phyloP scores from a whole-genome alignment of 208 protist species.

The Leishmania mexicana region DNA sequence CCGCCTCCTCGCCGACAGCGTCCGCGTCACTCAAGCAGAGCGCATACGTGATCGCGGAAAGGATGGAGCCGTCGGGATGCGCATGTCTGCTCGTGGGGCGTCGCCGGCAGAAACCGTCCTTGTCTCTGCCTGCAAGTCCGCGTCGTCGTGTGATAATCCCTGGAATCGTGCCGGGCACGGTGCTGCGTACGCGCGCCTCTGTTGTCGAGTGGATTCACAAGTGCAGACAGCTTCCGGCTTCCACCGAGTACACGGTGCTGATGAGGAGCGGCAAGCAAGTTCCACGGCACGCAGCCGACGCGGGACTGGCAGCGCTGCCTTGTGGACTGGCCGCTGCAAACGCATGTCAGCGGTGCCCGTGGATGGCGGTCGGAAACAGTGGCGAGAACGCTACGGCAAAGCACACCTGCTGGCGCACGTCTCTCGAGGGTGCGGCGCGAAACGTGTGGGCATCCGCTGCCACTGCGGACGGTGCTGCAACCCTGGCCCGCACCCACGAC shows the following conservation, averaged over 20 bases:
- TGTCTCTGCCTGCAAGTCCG: background rate
- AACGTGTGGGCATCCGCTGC: background rate
- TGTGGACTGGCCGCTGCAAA: slow-evolving; percentile 34
- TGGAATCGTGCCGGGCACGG: slow-evolving; percentile 32
- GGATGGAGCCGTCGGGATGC: slow-evolving; percentile 26
- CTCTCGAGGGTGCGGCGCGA: slow-evolving; percentile 20
- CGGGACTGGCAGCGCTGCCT: slow-evolving; percentile 25
- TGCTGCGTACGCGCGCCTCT: slow-evolving; percentile 28
- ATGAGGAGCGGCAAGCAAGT: slow-evolving; percentile 15
- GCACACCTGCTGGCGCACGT: slow-evolving; percentile 43
- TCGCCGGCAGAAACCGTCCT: background rate
- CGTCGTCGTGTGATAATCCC: slow-evolving; percentile 25
- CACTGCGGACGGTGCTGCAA: background rate
- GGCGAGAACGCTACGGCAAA: slow-evolving; percentile 13
- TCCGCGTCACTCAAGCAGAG: slow-evolving; percentile 5
- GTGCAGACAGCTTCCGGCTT: slow-evolving; percentile 16
- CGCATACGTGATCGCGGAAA: slow-evolving; percentile 29
- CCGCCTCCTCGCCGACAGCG: background rate
- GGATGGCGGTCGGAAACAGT: slow-evolving; percentile 51
- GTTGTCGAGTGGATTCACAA: slow-evolving; percentile 33
- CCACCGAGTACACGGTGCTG: slow-evolving; percentile 25
- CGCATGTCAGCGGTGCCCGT: slow-evolving; percentile 67
- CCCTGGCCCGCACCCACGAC: background rate
- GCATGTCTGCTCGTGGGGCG: slow-evolving; percentile 22
- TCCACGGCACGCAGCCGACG: background rate